Evolutionary conservation across 2,329 filamentous ascomycete genomes (phyloP).

Genomic region (Phaeosphaeria sp.): DNA sequence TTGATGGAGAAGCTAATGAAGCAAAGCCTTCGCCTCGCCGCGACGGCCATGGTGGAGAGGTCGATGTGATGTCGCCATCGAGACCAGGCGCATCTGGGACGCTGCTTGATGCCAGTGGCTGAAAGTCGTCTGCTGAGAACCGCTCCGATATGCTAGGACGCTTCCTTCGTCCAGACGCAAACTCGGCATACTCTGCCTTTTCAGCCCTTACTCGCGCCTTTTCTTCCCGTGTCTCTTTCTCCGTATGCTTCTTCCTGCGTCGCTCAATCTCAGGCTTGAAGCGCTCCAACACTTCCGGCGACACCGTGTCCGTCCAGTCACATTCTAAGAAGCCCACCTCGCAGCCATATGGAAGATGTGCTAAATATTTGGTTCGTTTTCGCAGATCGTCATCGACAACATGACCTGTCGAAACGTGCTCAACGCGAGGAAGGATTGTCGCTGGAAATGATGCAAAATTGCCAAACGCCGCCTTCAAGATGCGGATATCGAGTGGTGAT

Average conservation of each 20-base stretch:
- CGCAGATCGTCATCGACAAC: slow-evolving; percentile 85
- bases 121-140: slow-evolving; percentile 59
- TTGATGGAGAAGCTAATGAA: slow-evolving; percentile 77
- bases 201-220: slow-evolving; percentile 84
- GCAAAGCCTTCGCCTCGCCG: slow-evolving; percentile 66
- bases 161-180: slow-evolving; percentile 70
- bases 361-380: slow-evolving; percentile 84
- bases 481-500: slow-evolving; percentile 88
- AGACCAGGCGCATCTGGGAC: slow-evolving; percentile 31
- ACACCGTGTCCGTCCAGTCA: slow-evolving; percentile 91
- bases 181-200: slow-evolving; percentile 75
- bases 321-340: slow-evolving; percentile 91
- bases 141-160: slow-evolving; percentile 61
- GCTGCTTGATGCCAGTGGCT: slow-evolving; percentile 42
- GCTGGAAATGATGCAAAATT: slow-evolving; percentile 83
- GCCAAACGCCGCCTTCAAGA: slow-evolving; percentile 87
- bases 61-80: slow-evolving; percentile 46
- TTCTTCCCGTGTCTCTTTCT: slow-evolving; percentile 87
- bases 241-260: slow-evolving; percentile 76
- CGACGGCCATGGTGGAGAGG: slow-evolving; percentile 58
- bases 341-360: slow-evolving; percentile 87
- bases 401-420: slow-evolving; percentile 87
- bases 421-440: slow-evolving; percentile 83
- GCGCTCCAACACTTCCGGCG: slow-evolving; percentile 73
- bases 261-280: slow-evolving; percentile 81